A percentile compares a stretch with the other conserved stretches of the same genome.
Evolutionary conservation across 345 rosid genomes (phyloP).

Genomic region (Eucalyptus grandis): DNA sequence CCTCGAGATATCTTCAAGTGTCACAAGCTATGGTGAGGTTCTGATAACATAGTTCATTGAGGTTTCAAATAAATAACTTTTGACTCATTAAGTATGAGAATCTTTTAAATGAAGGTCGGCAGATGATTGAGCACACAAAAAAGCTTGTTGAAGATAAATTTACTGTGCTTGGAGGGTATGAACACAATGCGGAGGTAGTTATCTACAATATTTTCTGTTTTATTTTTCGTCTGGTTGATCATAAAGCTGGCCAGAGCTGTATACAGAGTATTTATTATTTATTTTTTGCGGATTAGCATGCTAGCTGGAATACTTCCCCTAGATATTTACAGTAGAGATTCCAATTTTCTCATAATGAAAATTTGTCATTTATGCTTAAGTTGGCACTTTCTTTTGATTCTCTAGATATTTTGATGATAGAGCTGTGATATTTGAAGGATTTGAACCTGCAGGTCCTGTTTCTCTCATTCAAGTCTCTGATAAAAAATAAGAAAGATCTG

Average conservation of each 20-base stretch:
- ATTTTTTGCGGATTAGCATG: neutral
- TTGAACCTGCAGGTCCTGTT: neutral
- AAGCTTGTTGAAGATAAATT: slow-evolving; percentile 86
- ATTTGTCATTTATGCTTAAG: neutral
- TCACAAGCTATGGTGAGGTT: slow-evolving; percentile 92
- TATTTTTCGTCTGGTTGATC: neutral
- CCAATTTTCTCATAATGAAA: neutral
- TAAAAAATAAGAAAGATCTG: neutral
- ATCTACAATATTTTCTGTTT: neutral
- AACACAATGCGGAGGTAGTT: slow-evolving; percentile 79
- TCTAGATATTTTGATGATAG: neutral
- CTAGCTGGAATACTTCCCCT: neutral
- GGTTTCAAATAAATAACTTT: neutral
- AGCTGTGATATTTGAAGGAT: neutral
- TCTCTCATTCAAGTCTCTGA: neutral
- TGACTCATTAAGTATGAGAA: slow-evolving; percentile 4
- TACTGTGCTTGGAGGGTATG: slow-evolving; percentile 62
- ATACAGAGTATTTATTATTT: neutral
- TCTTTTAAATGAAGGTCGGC: slow-evolving; percentile 57
- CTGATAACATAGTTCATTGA: neutral
- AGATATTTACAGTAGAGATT: neutral
- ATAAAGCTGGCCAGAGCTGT: neutral
- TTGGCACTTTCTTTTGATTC: neutral
- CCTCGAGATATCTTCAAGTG: slow-evolving; percentile 93
- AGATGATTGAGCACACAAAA: slow-evolving; percentile 97